Percentiles rank a stretch among this genome's conserved stretches.
Conservation (phyloP, 495 filamentous ascomycete genomes). For the Aspergillus sclerotiicarbonarius region DNA sequence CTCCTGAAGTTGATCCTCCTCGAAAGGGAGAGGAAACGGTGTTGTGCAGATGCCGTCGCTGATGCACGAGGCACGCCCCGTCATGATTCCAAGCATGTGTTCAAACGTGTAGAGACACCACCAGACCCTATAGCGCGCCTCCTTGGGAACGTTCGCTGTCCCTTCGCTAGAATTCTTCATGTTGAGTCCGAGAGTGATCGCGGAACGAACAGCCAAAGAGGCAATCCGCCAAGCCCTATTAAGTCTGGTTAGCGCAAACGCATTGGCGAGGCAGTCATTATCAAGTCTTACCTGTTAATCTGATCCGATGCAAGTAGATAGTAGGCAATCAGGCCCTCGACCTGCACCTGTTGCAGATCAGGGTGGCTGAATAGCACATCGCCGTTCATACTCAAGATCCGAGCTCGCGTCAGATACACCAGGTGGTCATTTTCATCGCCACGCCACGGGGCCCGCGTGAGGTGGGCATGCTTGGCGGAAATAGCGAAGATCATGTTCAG, state of each 20-base stretch:
- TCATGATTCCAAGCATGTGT: conserved; percentile 59
- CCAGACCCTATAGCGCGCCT: conserved; percentile 63
- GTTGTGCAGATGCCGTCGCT: conserved; percentile 57
- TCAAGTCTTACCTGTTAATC: conserved; percentile 55
- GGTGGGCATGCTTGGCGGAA: conserved; percentile 54
- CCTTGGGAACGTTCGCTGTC: conserved; percentile 54
- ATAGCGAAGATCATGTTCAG: conserved; percentile 69
- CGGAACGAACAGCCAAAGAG: conserved; percentile 60
- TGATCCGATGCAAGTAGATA: conserved; percentile 63
- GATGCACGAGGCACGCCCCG: conserved; percentile 62
- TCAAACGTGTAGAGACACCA: conserved; percentile 65
- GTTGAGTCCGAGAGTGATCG: conserved; percentile 61
- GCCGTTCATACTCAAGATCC: conserved; percentile 54
- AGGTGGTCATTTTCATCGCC: conserved; percentile 54
- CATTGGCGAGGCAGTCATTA: no score
- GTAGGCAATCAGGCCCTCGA: conserved; percentile 57
- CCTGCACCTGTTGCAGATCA: conserved; percentile 62
- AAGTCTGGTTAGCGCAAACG: conserved; percentile 6
- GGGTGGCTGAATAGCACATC: conserved; percentile 54
- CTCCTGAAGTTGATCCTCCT: conserved; percentile 49
- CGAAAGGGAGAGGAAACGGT: conserved; percentile 58
- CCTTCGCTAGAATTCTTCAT: conserved; percentile 56
- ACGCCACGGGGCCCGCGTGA: conserved; percentile 51
- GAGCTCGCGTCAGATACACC: conserved; percentile 60
- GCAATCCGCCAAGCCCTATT: conserved; percentile 62